Base-by-base conservation (phyloP, 495 filamentous ascomycete species). In the Hapsidospora chrysogenum region DNA sequence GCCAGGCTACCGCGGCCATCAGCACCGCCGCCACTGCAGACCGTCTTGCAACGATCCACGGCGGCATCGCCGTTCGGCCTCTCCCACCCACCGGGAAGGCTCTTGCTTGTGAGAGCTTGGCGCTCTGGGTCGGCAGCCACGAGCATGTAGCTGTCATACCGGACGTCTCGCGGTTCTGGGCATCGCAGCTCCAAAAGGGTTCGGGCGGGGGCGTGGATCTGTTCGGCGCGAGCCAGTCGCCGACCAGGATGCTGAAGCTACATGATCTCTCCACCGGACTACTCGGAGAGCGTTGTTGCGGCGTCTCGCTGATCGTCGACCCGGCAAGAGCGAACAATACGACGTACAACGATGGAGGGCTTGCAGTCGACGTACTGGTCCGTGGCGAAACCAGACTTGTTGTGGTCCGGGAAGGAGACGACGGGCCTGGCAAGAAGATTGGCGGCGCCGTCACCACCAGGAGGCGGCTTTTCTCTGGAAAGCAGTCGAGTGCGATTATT, bases 121-220 rank as follows among this genome's bases (percentile, higher is more conserved):
- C 78, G 11, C 54, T 82, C n/a, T 79, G 75, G 55, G 66, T 80
- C 29, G 75, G 70, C n/a, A 63, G 69, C 9, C 64, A 67, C 16
- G 63, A 67, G 25, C 60, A 63, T 17, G 65, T 74, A 6, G 58
- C 53, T 9, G 56, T 72, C 5, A 76, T 85, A 29, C 70, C 79
- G 2, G 72, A 69, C 20, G 54, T 85, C 18, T 49, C 72, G 2
- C 70, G 70, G 9, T 70, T 80, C 48, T 85, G 78, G 78, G 58
- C 64, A 17, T 61, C 66, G 1, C 60, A 68, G 29, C 46, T 61
- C n/a, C 68, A 72, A 7, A 74, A 68, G 36, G 63, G 68, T 10
- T 60, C 61, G n/a, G 69, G 64, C 31, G 60, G 71, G 6, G 68
- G 65, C 7, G 74, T 73, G 35, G 81, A 67, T 38, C 54, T 68